Evolutionary conservation across 1,284 basidiomycete species (phyloP).

Genomic region (Schizophyllum amplum): DNA sequence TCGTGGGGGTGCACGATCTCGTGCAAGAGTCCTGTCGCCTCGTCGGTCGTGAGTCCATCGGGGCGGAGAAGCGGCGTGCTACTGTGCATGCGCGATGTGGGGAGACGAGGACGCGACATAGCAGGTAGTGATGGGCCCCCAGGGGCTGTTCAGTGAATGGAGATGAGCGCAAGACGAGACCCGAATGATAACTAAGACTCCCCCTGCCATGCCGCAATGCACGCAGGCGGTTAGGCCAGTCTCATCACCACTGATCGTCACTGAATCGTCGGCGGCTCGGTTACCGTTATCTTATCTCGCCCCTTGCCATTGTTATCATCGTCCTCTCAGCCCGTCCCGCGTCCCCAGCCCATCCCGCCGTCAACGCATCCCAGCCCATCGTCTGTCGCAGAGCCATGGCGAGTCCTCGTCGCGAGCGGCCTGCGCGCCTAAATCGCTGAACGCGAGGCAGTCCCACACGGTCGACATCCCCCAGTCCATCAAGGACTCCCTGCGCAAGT

Average conservation of each 20-base stretch:
- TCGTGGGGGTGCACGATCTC: constrained; percentile 37
- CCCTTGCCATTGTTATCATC: neutral
- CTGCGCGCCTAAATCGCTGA: neutral
- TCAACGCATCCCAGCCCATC: neutral
- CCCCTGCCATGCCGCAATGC: too few species aligned
- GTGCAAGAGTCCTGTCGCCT: constrained; percentile 36
- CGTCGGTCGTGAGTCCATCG: constrained; percentile 37
- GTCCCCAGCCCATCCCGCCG: neutral
- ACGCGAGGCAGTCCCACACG: constrained; percentile 46
- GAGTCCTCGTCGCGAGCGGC: neutral
- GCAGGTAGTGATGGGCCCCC: neutral
- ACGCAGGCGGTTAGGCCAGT: too few species aligned
- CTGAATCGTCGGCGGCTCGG: too few species aligned
- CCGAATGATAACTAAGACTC: too few species aligned
- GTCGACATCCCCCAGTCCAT: constrained; percentile 78
- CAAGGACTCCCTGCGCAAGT: constrained; percentile 73
- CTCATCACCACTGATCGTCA: too few species aligned
- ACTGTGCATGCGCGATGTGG: constrained; percentile 7
- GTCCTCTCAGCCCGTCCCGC: neutral
- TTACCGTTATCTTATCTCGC: neutral
- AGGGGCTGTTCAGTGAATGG: neutral
- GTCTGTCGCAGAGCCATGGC: neutral
- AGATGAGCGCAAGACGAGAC: too few species aligned
- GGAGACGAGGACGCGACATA: constrained; percentile 7
- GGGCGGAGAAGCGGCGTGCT: constrained; percentile 26